Evolutionary conservation across 2,329 filamentous ascomycete genomes (phyloP).

Genomic region (Aspergillus latus): DNA sequence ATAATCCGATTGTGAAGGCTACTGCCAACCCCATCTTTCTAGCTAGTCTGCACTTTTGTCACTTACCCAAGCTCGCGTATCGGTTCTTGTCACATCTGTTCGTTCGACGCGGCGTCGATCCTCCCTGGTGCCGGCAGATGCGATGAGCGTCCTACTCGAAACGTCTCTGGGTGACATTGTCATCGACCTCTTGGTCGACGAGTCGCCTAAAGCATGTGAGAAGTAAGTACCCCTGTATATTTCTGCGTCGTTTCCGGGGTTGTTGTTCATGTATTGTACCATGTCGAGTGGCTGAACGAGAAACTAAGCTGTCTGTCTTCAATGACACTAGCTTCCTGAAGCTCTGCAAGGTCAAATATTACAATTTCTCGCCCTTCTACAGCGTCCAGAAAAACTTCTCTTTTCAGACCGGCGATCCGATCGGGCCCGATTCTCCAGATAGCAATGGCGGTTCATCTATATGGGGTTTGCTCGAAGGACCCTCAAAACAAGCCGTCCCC

Average conservation of each 20-base stretch:
- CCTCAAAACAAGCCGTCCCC: conserved; percentile 72
- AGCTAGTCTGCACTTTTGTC: conserved; percentile 1
- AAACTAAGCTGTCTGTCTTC: conserved; percentile 51
- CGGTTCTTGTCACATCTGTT: conserved; percentile 4
- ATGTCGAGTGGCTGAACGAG: conserved; percentile 54
- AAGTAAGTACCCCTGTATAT: conserved; percentile 65
- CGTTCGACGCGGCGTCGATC: conserved; percentile 20
- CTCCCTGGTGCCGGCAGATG: conserved; percentile 17
- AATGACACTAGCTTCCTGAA: conserved; percentile 76
- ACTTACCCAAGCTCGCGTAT: neutral
- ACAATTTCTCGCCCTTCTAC: conserved; percentile 93
- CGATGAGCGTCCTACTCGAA: conserved; percentile 91
- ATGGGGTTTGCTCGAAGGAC: conserved; percentile 76
- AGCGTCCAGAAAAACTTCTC: conserved; percentile 93
- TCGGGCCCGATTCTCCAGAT: conserved; percentile 77
- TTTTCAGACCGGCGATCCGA: conserved; percentile 91
- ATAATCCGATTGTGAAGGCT: conserved; percentile 5
- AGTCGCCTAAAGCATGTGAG: conserved; percentile 87
- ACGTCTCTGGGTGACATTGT: conserved; percentile 92
- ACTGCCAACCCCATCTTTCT: neutral
- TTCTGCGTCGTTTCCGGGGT: neutral
- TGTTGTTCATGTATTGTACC: conserved; percentile 28
- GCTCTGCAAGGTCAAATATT: conserved; percentile 98
- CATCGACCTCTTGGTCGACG: conserved; percentile 85
- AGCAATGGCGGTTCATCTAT: conserved; percentile 93